These are phyloP conservation scores for Rhodamnia argentea DNA, from an alignment of 345 rosid genomes.

Conservation along the genomic window DNA sequence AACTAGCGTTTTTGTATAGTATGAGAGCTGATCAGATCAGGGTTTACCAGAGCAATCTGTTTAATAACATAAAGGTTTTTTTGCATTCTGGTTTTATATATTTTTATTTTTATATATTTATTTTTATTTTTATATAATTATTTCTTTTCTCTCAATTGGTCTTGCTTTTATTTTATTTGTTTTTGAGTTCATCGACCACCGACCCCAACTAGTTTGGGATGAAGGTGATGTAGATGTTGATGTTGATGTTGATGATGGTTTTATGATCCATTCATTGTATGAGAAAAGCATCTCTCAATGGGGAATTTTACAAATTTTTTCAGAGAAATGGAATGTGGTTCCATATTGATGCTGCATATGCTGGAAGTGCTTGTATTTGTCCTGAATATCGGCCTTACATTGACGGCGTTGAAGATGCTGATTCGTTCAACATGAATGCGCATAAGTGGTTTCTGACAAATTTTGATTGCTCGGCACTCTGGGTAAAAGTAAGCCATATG, in stretches of 20 bases:
- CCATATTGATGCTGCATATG: slow-evolving; percentile 90
- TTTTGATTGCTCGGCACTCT: slow-evolving; percentile 78
- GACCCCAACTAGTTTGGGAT: no score
- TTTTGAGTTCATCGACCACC: no score
- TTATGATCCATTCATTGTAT: not conserved
- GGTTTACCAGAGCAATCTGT: not conserved
- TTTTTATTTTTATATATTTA: no score
- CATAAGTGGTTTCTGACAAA: slow-evolving; percentile 91
- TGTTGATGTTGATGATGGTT: no score
- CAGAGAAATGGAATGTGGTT: slow-evolving; percentile 73
- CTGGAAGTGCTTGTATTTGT: slow-evolving; percentile 93
- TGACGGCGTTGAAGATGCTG: slow-evolving; percentile 80
- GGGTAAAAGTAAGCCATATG: slow-evolving; percentile 61
- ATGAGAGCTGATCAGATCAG: not conserved
- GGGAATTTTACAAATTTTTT: not conserved
- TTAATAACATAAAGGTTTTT: not conserved
- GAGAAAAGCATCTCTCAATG: not conserved
- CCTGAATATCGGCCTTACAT: slow-evolving; percentile 70
- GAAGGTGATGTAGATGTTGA: no score
- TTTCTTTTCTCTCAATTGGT: no score
- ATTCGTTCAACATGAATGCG: slow-evolving; percentile 90
- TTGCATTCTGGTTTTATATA: no score
- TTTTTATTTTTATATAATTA: no score
- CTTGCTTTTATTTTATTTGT: no score
- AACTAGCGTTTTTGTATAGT: not conserved